Conservation (phyloP, 1,139 yeast species). For the Saccharomyces pastorianus region DNA sequence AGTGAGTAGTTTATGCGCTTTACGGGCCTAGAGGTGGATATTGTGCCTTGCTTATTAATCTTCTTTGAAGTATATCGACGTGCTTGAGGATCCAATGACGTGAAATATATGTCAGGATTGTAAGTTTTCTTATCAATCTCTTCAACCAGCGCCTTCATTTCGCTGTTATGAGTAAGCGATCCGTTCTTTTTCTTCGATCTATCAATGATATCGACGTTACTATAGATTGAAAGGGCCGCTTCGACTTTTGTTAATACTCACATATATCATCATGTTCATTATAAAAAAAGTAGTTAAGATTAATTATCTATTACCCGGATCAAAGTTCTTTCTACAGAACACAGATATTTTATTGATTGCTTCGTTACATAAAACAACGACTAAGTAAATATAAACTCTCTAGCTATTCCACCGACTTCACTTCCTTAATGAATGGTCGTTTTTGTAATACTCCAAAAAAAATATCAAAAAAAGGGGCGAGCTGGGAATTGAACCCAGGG, state of each 20-base stretch:
- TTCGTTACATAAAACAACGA: background rate
- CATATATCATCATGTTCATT: background rate
- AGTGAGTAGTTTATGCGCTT: conserved; percentile 30
- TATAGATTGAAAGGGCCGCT: background rate
- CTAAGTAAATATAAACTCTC: background rate
- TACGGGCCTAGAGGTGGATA: conserved; percentile 20
- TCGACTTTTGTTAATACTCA: background rate
- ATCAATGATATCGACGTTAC: background rate
- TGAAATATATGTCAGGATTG: conserved; percentile 29
- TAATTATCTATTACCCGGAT: background rate
- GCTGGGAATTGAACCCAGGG: conserved; percentile 29
- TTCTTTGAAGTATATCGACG: conserved; percentile 11
- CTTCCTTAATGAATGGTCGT: background rate
- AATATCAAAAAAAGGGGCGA: conserved; percentile 20
- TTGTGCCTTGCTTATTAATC: conserved; percentile 7
- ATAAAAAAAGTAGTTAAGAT: background rate
- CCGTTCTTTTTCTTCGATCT: background rate
- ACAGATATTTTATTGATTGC: background rate
- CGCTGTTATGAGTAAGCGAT: background rate
- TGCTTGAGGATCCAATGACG: conserved; percentile 23
- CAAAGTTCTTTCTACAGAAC: background rate
- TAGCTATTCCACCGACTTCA: background rate
- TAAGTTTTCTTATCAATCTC: conserved; percentile 30
- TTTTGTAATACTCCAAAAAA: background rate
- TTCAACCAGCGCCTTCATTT: conserved; percentile 19